Conservation (phyloP, 805 yeast genomes). For the Nematodospora valgi region DNA sequence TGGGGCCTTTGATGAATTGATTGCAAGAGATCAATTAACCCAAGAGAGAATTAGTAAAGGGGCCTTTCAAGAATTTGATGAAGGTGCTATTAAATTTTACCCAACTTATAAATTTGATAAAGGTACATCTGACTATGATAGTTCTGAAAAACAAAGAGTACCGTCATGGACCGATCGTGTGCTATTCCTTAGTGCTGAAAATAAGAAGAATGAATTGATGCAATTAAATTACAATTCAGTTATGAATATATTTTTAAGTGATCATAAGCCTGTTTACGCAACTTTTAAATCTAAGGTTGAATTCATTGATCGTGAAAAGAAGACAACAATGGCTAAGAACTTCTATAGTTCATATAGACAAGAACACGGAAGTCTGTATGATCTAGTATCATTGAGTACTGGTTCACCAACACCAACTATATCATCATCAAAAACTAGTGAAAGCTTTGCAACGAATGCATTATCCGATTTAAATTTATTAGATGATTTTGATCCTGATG, state of each 20-base stretch:
- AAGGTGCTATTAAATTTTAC: constrained; percentile 71
- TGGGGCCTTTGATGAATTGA: constrained; percentile 48
- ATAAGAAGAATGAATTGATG: constrained; percentile 27
- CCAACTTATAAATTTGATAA: constrained; percentile 96
- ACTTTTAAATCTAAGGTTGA: constrained; percentile 65
- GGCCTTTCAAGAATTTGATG: constrained; percentile 78
- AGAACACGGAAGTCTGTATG: constrained; percentile 18
- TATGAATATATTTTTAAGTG: constrained; percentile 62
- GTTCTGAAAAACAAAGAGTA: constrained; percentile 85
- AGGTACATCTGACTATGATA: constrained; percentile 77
- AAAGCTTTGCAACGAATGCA: constrained; percentile 23
- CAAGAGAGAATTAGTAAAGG: constrained; percentile 70
- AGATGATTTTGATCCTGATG: constrained; percentile 20
- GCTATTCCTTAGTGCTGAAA: constrained; percentile 52
- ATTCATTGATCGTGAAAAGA: constrained; percentile 52
- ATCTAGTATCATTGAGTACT: constrained; percentile 7
- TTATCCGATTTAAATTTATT: constrained; percentile 35
- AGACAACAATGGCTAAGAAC: constrained; percentile 21
- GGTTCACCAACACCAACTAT: constrained; percentile 1
- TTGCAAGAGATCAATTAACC: constrained; percentile 74
- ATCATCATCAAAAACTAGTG: constrained; percentile 4
- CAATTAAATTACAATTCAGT: constrained; percentile 71
- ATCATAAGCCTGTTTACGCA: constrained; percentile 91
- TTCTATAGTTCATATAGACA: constrained; percentile 28
- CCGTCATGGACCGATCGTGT: constrained; percentile 99